Conservation (phyloP, 257 asterid genomes). For the Thymus quinquecostatus region DNA sequence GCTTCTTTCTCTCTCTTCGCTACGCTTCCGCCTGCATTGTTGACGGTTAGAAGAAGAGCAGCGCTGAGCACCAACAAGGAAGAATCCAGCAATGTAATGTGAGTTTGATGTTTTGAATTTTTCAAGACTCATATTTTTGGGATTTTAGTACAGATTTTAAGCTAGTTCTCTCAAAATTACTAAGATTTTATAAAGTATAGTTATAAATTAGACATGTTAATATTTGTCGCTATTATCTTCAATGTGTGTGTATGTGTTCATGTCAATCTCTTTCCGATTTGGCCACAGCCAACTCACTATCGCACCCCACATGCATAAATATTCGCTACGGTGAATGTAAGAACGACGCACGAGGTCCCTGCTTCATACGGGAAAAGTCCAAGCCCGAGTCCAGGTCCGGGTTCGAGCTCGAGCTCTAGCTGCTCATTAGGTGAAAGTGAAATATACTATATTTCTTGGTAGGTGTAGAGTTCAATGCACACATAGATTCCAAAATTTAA, state of each 20-base stretch:
- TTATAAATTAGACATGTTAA: neutral
- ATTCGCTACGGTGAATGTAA: neutral
- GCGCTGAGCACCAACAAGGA: neutral
- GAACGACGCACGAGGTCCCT: no score
- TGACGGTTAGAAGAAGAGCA: neutral
- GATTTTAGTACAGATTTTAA: no score
- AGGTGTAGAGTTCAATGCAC: no score
- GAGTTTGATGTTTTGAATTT: neutral
- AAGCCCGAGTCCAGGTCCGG: neutral
- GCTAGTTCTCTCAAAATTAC: neutral
- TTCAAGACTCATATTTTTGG: neutral
- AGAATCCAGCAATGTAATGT: neutral
- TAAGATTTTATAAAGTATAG: neutral
- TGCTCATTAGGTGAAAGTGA: no score
- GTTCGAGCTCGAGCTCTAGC: no score
- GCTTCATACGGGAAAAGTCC: no score
- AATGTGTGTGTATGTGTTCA: neutral
- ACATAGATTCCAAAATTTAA: no score
- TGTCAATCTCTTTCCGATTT: neutral
- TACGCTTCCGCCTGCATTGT: neutral
- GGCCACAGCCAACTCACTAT: slow-evolving; percentile 15
- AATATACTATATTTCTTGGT: no score
- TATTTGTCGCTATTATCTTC: slow-evolving; percentile 15
- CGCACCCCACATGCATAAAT: neutral
- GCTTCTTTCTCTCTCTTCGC: no score